These are phyloP conservation scores for Cladophialophora chaetospira DNA, from an alignment of 2,329 filamentous ascomycete species.

Conservation along the genomic window DNA sequence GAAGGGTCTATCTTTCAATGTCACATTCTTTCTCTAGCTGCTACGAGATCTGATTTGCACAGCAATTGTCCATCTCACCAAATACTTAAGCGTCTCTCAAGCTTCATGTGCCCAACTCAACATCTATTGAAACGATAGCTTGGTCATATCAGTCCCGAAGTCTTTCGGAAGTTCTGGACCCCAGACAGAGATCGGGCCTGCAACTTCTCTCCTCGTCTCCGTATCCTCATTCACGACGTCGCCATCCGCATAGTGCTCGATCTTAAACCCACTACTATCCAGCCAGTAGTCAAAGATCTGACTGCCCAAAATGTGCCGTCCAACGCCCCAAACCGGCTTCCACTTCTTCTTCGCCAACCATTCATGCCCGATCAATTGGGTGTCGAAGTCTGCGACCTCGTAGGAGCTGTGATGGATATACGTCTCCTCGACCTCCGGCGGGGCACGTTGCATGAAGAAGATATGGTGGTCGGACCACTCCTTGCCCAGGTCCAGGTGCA, in stretches of 20 bases:
- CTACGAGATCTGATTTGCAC: too few species aligned
- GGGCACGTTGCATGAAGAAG: slow-evolving; percentile 48
- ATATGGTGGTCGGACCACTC: slow-evolving; percentile 54
- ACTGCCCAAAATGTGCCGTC: slow-evolving; percentile 67
- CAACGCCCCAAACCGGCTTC: slow-evolving; percentile 69
- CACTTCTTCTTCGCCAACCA: slow-evolving; percentile 66
- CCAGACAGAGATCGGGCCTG: slow-evolving; percentile 38
- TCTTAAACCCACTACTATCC: slow-evolving; percentile 63
- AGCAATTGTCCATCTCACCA: background rate
- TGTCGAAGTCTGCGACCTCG: slow-evolving; percentile 71
- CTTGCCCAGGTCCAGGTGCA: slow-evolving; percentile 53
- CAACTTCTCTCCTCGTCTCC: slow-evolving; percentile 36
- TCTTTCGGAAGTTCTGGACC: slow-evolving; percentile 37
- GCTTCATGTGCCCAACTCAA: too few species aligned
- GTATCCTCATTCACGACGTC: slow-evolving; percentile 47
- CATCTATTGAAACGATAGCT: background rate
- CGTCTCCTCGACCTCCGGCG: slow-evolving; percentile 21
- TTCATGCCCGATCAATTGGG: slow-evolving; percentile 68
- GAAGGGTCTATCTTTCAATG: too few species aligned
- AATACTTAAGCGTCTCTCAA: background rate
- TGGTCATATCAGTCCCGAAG: slow-evolving; percentile 29
- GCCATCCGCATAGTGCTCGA: slow-evolving; percentile 71
- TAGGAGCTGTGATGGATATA: slow-evolving; percentile 70
- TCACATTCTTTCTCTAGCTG: too few species aligned
- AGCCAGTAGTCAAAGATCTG: slow-evolving; percentile 75